These are phyloP conservation scores for Phytophthora palmivora DNA, from an alignment of 352 stramenopile species.

Conservation along the genomic window DNA sequence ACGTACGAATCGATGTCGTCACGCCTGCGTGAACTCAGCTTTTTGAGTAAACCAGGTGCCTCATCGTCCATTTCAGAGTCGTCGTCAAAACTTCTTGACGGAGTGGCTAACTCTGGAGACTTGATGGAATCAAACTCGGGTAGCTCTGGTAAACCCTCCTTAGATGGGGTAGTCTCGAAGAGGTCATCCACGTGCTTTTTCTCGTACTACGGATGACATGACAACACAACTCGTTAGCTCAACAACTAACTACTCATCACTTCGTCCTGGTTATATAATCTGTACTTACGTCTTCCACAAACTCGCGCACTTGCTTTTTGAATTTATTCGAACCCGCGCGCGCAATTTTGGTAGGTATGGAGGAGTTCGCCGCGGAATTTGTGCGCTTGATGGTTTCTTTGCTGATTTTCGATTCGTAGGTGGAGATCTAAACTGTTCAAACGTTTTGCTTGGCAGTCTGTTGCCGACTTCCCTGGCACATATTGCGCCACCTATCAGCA, in stretches of 20 bases:
- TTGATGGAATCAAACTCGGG: slow-evolving; percentile 63
- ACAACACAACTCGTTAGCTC: slow-evolving; percentile 1
- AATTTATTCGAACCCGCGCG: slow-evolving; percentile 82
- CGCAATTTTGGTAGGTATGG: slow-evolving; percentile 59
- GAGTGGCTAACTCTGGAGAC: slow-evolving; percentile 45
- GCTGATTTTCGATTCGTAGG: slow-evolving; percentile 39
- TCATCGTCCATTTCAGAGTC: slow-evolving; percentile 56
- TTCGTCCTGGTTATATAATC: neutral
- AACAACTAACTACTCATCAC: neutral
- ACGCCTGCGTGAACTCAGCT: slow-evolving; percentile 59
- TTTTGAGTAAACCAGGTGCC: slow-evolving; percentile 51
- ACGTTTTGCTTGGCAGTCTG: slow-evolving; percentile 67
- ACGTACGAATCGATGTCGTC: slow-evolving; percentile 86
- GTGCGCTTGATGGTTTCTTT: slow-evolving; percentile 40
- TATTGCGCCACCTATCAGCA: slow-evolving; percentile 41
- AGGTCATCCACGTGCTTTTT: slow-evolving; percentile 79
- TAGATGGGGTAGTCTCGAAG: slow-evolving; percentile 66
- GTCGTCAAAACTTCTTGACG: slow-evolving; percentile 42
- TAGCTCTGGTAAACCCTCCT: slow-evolving; percentile 35
- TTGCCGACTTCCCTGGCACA: slow-evolving; percentile 65
- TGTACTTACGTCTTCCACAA: slow-evolving; percentile 56
- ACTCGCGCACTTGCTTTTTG: slow-evolving; percentile 86
- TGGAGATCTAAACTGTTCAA: slow-evolving; percentile 60
- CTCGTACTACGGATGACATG: slow-evolving; percentile 50
- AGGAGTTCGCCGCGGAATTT: slow-evolving; percentile 10